Conservation (phyloP, 2,329 filamentous ascomycete species). For the Epichloe sibirici region DNA sequence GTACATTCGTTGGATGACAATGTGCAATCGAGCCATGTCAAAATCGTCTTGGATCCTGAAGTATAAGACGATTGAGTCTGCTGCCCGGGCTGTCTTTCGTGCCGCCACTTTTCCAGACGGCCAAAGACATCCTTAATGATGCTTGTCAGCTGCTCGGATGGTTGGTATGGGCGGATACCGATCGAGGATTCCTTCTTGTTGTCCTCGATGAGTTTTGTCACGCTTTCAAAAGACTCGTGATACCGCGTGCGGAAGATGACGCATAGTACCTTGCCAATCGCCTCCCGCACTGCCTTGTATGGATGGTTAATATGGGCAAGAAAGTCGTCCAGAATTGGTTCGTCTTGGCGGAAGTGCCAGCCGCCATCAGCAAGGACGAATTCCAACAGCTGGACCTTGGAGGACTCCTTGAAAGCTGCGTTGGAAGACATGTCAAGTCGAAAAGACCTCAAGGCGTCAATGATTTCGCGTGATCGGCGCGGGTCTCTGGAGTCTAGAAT, state of each 20-base stretch:
- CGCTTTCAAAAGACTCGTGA: slow-evolving; percentile 82
- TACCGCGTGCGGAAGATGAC: slow-evolving; percentile 85
- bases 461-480: slow-evolving; percentile 71
- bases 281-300: slow-evolving; percentile 92
- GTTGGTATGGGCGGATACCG: slow-evolving; percentile 72
- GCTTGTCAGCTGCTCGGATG: slow-evolving; percentile 58
- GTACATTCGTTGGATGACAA: slow-evolving; percentile 88
- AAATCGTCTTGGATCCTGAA: slow-evolving; percentile 86
- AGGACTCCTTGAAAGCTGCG: slow-evolving; percentile 96
- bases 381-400: slow-evolving; percentile 84
- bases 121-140: slow-evolving; percentile 66
- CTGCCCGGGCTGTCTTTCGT: slow-evolving; percentile 72
- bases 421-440: slow-evolving; percentile 89
- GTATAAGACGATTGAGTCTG: slow-evolving; percentile 93
- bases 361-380: slow-evolving; percentile 78
- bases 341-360: slow-evolving; percentile 90
- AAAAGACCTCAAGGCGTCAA: slow-evolving; percentile 74
- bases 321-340: slow-evolving; percentile 82
- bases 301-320: slow-evolving; percentile 87
- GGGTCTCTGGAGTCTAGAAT: slow-evolving; percentile 83
- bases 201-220: slow-evolving; percentile 58
- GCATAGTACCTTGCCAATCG: slow-evolving; percentile 80
- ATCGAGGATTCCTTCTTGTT: slow-evolving; percentile 75
- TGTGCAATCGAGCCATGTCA: slow-evolving; percentile 88
- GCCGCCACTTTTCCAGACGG: slow-evolving; percentile 76